Evolutionary conservation across 2,329 filamentous ascomycete species (phyloP).

Genomic region (Alternaria sp.): DNA sequence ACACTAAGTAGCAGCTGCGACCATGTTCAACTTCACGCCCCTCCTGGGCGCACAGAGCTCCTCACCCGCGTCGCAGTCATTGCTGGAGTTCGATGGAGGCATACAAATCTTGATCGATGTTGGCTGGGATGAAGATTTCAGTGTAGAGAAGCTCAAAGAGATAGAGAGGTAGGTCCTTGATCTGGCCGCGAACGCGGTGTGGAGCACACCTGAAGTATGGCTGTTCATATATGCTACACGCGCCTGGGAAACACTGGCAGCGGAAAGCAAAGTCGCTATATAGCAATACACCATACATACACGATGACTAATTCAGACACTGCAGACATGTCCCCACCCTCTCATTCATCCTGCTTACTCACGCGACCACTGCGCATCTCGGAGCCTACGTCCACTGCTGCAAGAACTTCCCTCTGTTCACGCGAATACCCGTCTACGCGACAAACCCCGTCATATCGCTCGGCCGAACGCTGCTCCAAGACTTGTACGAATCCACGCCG

Average conservation of each 20-base stretch:
- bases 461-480: slow-evolving; percentile 86
- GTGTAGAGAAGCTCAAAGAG: slow-evolving; percentile 79
- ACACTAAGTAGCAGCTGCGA: slow-evolving; percentile 2
- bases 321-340: slow-evolving; percentile 85
- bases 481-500: slow-evolving; percentile 88
- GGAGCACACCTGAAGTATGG: slow-evolving; percentile 3
- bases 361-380: slow-evolving; percentile 89
- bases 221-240: background rate
- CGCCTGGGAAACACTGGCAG: background rate
- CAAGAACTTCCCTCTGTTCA: slow-evolving; percentile 92
- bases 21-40: slow-evolving; percentile 95
- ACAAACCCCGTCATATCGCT: slow-evolving; percentile 93
- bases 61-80: slow-evolving; percentile 88
- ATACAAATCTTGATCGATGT: slow-evolving; percentile 95
- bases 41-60: slow-evolving; percentile 89
- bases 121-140: slow-evolving; percentile 94
- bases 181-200: background rate
- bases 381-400: slow-evolving; percentile 96
- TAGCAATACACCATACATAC: slow-evolving; percentile 9
- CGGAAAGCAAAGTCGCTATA: slow-evolving; percentile 6
- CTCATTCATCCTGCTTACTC: slow-evolving; percentile 91
- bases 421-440: slow-evolving; percentile 90
- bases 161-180: slow-evolving; percentile 75
- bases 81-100: slow-evolving; percentile 93
- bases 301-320: slow-evolving; percentile 25